Conservation (phyloP, 371 early-diverging fungal species). For the Rhizopus delemar region DNA sequence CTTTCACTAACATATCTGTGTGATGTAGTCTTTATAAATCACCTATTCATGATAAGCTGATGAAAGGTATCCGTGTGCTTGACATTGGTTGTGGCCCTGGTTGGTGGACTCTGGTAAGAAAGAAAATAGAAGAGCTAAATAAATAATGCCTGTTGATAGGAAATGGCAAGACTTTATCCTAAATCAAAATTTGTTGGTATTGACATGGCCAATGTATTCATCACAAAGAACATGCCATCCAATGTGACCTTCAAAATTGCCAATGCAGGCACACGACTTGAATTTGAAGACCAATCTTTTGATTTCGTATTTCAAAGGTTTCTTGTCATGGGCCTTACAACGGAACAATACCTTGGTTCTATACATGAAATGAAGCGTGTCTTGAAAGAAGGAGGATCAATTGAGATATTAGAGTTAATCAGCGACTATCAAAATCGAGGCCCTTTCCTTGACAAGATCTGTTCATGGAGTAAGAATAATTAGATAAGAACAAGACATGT, state of each 20-base stretch:
- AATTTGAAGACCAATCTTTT: constrained; percentile 41
- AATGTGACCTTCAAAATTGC: constrained; percentile 35
- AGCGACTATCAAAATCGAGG: constrained; percentile 35
- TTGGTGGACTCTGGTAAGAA: constrained; percentile 43
- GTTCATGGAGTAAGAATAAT: constrained; percentile 37
- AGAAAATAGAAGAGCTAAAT: neutral
- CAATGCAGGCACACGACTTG: constrained; percentile 38
- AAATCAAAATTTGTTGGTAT: constrained; percentile 47
- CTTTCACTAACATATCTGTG: neutral
- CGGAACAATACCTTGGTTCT: constrained; percentile 31
- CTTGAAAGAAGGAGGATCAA: constrained; percentile 38
- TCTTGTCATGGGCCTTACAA: constrained; percentile 46
- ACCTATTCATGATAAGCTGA: constrained; percentile 41
- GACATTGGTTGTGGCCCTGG: constrained; percentile 56
- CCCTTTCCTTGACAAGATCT: constrained; percentile 35
- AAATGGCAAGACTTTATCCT: constrained; percentile 49
- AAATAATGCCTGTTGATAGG: constrained; percentile 20
- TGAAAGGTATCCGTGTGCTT: constrained; percentile 38
- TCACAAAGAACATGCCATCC: constrained; percentile 23
- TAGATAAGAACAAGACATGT: neutral
- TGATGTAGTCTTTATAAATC: constrained; percentile 34
- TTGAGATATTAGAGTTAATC: constrained; percentile 47
- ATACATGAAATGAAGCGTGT: constrained; percentile 46
- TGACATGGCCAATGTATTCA: constrained; percentile 48
- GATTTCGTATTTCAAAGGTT: constrained; percentile 54